Evolutionary conservation across 2,329 filamentous ascomycete species (phyloP).

Genomic region (Colletotrichum orbiculare): DNA sequence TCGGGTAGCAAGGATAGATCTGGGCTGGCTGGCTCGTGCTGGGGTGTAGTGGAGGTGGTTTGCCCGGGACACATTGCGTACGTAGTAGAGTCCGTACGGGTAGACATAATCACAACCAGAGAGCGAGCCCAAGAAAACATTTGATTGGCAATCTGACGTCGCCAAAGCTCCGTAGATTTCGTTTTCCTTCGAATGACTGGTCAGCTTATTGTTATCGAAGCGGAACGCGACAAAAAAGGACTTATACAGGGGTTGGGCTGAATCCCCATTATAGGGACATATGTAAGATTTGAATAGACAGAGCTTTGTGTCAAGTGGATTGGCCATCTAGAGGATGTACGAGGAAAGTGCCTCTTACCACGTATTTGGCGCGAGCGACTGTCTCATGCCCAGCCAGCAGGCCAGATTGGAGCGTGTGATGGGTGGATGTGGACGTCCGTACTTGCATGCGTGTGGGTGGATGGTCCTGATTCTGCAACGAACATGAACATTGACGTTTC

Average conservation of each 20-base stretch:
- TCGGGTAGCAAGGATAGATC: conserved; percentile 37
- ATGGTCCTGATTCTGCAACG: conserved; percentile 37
- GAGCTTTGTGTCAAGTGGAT: conserved; percentile 18
- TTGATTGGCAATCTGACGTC: background rate
- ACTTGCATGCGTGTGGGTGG: conserved; percentile 26
- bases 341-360: conserved; percentile 26
- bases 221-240: too few species aligned
- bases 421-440: conserved; percentile 2
- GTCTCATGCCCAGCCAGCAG: conserved; percentile 28
- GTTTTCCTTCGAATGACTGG: background rate
- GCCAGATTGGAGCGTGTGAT: conserved; percentile 13
- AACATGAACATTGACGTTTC: conserved; percentile 36
- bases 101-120: too few species aligned
- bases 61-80: conserved; percentile 16
- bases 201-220: too few species aligned
- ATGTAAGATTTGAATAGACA: conserved; percentile 28
- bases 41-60: conserved; percentile 25
- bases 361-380: conserved; percentile 27
- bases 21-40: background rate
- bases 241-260: background rate
- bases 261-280: background rate
- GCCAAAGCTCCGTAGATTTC: background rate
- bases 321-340: conserved; percentile 32
- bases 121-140: background rate
- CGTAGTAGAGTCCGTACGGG: too few species aligned